Evolutionary conservation across 2,329 filamentous ascomycete species (phyloP), one percentile per base, ranked within the genome.

Genomic region (Beauveria medogensis): DNA sequence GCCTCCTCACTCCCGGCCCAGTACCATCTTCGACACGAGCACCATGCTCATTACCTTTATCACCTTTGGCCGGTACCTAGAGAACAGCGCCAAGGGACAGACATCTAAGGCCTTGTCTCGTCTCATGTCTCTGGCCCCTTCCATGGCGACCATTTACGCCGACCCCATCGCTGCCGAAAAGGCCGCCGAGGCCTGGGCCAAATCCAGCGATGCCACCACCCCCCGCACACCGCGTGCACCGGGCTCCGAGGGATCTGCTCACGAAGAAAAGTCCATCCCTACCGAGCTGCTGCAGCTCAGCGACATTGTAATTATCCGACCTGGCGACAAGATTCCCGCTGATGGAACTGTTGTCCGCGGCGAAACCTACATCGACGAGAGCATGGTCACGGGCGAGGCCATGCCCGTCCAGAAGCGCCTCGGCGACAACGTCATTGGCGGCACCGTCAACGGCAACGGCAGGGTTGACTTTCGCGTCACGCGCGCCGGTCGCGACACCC

Each of bases 21-120:
- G 85, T 64, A 97, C 92, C 2, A 89, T 97, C 18, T 99, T 99
- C 69, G 94, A 99, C 70, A 99, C 94, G 1, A 97, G 92, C 74
- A 96, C 92, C 24, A 99, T 97, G 94, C 81, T 99, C 56, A 92
- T 99, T 72, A 96, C 92, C 0, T 97, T 99, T 71, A 91, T 97
- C 72, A 92, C 89, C 1, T 77, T 99, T 3, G 91, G 94, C 4
- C 87, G 94, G 41, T 99, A 89, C 77, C 77, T 99, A 20, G 94
- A 99, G 75, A 99, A 97, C 71, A 81, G 87, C 20, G 94, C 94
- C 57, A 99, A 97, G 77, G 94, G 94, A 0, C 91, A 97, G 75
- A 99, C 94, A 0, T 97, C 92, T 5, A 94, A 91, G 71, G 94
- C 94, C 0, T 82, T 99, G 3, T 97, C 93, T 8, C 84, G 88